phyloP scores from a whole-genome alignment of 257 asterid species.

The Jacaranda mimosifolia region DNA sequence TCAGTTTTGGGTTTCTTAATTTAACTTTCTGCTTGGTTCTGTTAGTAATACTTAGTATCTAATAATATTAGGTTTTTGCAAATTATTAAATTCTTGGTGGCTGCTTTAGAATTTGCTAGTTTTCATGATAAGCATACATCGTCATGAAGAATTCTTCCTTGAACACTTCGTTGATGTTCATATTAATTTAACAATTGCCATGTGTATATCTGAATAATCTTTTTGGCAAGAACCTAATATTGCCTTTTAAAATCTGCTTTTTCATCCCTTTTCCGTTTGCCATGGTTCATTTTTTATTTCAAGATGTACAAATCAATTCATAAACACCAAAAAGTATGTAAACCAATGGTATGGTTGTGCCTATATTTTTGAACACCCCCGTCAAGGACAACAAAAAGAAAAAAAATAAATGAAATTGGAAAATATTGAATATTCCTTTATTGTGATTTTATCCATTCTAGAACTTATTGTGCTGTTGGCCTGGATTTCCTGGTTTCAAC shows the following conservation, averaged over 20 bases:
- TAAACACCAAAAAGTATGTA: not conserved
- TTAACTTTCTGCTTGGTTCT: slow-evolving; percentile 16
- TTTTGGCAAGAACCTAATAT: slow-evolving; percentile 7
- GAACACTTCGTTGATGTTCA: not conserved
- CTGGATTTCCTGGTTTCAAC: not conserved
- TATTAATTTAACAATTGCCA: not conserved
- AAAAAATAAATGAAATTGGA: not conserved
- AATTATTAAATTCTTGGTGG: slow-evolving; percentile 7
- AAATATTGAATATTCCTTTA: not conserved
- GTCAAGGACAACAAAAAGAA: not conserved
- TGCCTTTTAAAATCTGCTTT: not conserved
- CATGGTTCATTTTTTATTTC: slow-evolving; percentile 12
- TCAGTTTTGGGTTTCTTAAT: not conserved
- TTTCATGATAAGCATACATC: not conserved
- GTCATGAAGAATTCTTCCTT: not conserved
- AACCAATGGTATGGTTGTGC: slow-evolving; percentile 10
- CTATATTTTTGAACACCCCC: not conserved
- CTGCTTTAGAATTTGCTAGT: slow-evolving; percentile 19
- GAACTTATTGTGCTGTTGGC: slow-evolving; percentile 17
- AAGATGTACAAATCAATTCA: not conserved
- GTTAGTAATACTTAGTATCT: not conserved
- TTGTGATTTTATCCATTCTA: not conserved
- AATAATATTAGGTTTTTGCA: not conserved
- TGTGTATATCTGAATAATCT: slow-evolving; percentile 15
- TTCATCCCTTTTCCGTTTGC: not conserved